Evolutionary conservation across 169 alveolate genomes (phyloP), one percentile per base, ranked within the genome.

Genomic region (Plasmodium blacklocki): DNA sequence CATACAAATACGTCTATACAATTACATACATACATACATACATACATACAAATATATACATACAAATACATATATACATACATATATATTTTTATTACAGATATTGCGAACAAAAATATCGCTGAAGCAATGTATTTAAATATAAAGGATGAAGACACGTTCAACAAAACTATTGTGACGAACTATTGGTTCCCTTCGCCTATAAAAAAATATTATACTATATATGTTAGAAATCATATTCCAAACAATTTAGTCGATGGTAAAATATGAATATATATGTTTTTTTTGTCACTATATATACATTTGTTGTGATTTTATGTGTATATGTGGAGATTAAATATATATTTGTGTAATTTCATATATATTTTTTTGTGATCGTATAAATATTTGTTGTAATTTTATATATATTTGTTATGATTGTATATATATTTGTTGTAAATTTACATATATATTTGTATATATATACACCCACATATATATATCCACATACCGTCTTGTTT

Each of bases 101-200:
- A 75, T 9, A 75, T 75, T 75, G 50, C 73, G 2, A 54, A 62
- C 21, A 60, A 62, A 67, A 66, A 49, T 62, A 5, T 75, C 0
- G 54, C 47, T 12, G 88, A 75, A 59, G 88, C 88, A 45, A 75
- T 75, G 88, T 75, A 75, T 75, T n/a, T 63, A 15, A 58, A 47
- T 1, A 62, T 75, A 66, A 63, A 63, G 54, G 50, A 75, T 3
- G 88, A 75, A 63, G 88, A 75, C 26, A 47, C 7, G 29, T 50
- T 23, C n/a, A 26, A 62, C 18, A 47, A 26, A 62, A 62, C 88
- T 39, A 32, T 63, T 12, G 29, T 64, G 4, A 75, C 88, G 39
- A 64, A 49, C 63, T 49, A 75, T 62, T 75, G 88, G 88, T 75
- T 29, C 49, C 88, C 88, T n/a, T 75, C 88, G 2, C 50, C 19